Evolutionary conservation across 1,284 basidiomycete species (phyloP).

Genomic region (Thecaphora thlaspeos): DNA sequence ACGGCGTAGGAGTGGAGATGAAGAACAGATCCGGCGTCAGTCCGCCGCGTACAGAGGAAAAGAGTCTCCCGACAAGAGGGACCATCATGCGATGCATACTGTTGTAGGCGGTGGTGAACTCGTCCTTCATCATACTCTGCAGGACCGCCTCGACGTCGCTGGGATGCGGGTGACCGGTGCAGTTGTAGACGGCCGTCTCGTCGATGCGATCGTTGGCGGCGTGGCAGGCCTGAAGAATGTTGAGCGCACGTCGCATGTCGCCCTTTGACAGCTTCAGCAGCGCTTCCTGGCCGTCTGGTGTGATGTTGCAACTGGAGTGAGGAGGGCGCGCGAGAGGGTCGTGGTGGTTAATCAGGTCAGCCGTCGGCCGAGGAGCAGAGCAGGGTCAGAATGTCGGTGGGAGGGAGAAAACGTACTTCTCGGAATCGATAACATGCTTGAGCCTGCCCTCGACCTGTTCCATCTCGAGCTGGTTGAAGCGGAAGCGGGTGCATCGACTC

Average conservation of each 20-base stretch:
- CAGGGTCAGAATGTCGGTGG: background rate
- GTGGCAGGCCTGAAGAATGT: constrained; percentile 94
- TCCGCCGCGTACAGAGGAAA: too few relatives aligned
- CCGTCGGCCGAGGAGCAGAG: too few relatives aligned
- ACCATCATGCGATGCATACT: constrained; percentile 67
- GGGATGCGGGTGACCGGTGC: constrained; percentile 94
- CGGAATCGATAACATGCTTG: constrained; percentile 75
- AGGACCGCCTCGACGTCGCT: constrained; percentile 89
- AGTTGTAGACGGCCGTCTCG: constrained; percentile 90
- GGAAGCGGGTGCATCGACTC: constrained; percentile 93
- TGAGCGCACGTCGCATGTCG: constrained; percentile 95
- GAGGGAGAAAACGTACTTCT: constrained; percentile 65
- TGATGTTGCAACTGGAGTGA: constrained; percentile 73
- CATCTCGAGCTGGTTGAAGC: constrained; percentile 88
- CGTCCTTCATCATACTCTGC: constrained; percentile 91
- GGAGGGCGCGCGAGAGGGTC: background rate
- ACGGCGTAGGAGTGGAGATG: too few relatives aligned
- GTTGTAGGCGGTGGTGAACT: constrained; percentile 88
- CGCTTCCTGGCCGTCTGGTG: constrained; percentile 80
- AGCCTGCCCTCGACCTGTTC: constrained; percentile 81
- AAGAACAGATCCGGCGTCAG: too few relatives aligned
- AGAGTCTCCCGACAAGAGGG: too few relatives aligned
- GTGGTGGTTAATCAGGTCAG: background rate
- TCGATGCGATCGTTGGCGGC: constrained; percentile 85
- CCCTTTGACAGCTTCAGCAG: constrained; percentile 88